Evolutionary conservation across 2,329 filamentous ascomycete species (phyloP).

Genomic region (Penicillium palitans): DNA sequence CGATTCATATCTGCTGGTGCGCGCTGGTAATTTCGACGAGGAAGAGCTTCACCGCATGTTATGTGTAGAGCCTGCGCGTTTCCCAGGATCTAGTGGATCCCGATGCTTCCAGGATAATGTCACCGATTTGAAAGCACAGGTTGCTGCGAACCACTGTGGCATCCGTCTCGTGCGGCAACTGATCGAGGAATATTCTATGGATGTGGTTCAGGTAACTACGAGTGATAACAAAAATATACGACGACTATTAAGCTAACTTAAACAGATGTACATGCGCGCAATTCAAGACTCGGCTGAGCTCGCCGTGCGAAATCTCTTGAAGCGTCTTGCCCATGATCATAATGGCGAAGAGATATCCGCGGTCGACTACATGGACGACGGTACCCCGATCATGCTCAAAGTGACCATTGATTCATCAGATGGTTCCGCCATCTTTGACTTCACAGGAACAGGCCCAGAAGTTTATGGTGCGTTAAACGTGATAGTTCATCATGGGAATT

Average conservation of each 20-base stretch:
- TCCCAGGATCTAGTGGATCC: slow-evolving; percentile 71
- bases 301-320: slow-evolving; percentile 68
- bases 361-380: slow-evolving; percentile 78
- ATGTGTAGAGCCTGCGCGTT: slow-evolving; percentile 66
- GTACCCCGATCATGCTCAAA: slow-evolving; percentile 68
- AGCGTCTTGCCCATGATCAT: slow-evolving; percentile 50
- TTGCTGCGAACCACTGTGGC: slow-evolving; percentile 78
- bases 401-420: slow-evolving; percentile 67
- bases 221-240: not conserved
- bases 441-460: slow-evolving; percentile 71
- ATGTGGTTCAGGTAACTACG: slow-evolving; percentile 63
- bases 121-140: slow-evolving; percentile 77
- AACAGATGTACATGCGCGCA: slow-evolving; percentile 64
- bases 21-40: slow-evolving; percentile 70
- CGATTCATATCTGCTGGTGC: slow-evolving; percentile 66
- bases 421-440: slow-evolving; percentile 72
- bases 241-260: not conserved
- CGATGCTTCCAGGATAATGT: slow-evolving; percentile 74
- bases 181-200: slow-evolving; percentile 70
- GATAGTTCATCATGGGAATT: not conserved
- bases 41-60: slow-evolving; percentile 66
- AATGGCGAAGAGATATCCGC: slow-evolving; percentile 63
- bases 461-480: slow-evolving; percentile 45
- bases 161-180: slow-evolving; percentile 69
- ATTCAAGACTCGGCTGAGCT: slow-evolving; percentile 75